Evolutionary conservation across 768 basidiomycete species (phyloP).

Genomic region (button mushroom (Agaricus bisporus)): DNA sequence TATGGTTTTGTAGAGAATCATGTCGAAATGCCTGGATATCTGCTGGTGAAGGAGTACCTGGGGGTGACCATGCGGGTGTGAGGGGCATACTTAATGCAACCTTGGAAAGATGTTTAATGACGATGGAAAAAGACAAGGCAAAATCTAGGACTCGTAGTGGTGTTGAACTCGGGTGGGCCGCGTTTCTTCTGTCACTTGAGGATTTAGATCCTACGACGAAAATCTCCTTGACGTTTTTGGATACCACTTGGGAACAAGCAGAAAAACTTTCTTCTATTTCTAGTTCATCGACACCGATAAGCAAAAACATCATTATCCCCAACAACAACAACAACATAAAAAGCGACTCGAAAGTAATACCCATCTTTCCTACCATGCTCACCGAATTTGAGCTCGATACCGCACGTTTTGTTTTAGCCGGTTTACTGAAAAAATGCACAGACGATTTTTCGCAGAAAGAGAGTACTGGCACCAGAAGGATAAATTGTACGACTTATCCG

Average conservation of each 20-base stretch:
- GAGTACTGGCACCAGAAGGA: too few relatives aligned
- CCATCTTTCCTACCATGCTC: slow-evolving; percentile 20
- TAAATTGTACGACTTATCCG: not conserved
- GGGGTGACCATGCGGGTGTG: slow-evolving; percentile 19
- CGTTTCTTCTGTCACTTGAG: slow-evolving; percentile 18
- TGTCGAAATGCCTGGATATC: slow-evolving; percentile 42
- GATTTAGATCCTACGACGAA: slow-evolving; percentile 15
- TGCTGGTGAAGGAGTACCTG: slow-evolving; percentile 17
- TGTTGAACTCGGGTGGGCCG: not conserved
- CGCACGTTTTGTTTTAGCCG: slow-evolving; percentile 49
- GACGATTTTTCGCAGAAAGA: slow-evolving; percentile 21
- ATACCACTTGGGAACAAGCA: slow-evolving; percentile 40
- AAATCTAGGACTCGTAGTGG: not conserved
- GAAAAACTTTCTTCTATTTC: slow-evolving; percentile 20
- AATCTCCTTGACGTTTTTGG: slow-evolving; percentile 34
- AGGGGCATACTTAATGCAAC: slow-evolving; percentile 26
- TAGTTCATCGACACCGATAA: not conserved
- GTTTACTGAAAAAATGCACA: slow-evolving; percentile 37
- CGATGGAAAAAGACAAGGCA: slow-evolving; percentile 5
- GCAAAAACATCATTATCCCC: not conserved
- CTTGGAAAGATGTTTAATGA: slow-evolving; percentile 24
- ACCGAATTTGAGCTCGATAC: slow-evolving; percentile 53
- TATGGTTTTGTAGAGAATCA: slow-evolving; percentile 50
- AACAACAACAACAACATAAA: not conserved
- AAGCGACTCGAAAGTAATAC: slow-evolving; percentile 7